Percentiles rank a stretch among this genome's conserved stretches.
Evolutionary conservation across 2,329 filamentous ascomycete species (phyloP).

Genomic region (Aspergillus awamori): DNA sequence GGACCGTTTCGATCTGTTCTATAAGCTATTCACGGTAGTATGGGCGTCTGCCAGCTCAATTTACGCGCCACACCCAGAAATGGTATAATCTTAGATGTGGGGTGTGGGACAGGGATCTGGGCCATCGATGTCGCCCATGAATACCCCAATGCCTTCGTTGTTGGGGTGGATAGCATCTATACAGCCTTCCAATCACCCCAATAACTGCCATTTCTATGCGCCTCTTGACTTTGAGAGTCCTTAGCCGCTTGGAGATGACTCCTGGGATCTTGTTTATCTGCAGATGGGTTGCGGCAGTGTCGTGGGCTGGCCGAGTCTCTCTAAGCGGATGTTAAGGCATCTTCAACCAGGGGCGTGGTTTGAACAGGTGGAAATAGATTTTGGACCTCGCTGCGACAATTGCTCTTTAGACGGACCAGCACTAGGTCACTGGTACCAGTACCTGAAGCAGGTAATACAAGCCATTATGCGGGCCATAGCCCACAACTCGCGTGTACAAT

Average conservation of each 20-base stretch:
- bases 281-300: slow-evolving; percentile 79
- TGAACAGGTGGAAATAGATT: slow-evolving; percentile 92
- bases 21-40: slow-evolving; percentile 72
- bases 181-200: slow-evolving; percentile 69
- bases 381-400: slow-evolving; percentile 72
- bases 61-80: slow-evolving; percentile 44
- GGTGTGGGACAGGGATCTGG: slow-evolving; percentile 91
- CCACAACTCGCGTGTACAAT: slow-evolving; percentile 62
- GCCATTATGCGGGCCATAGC: slow-evolving; percentile 66
- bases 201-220: slow-evolving; percentile 66
- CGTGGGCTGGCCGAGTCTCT: slow-evolving; percentile 72
- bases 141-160: slow-evolving; percentile 61
- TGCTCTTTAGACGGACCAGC: slow-evolving; percentile 59
- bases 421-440: slow-evolving; percentile 69
- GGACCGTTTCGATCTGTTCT: slow-evolving; percentile 78
- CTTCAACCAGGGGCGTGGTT: slow-evolving; percentile 76
- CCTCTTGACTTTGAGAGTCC: slow-evolving; percentile 77
- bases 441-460: slow-evolving; percentile 70
- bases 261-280: slow-evolving; percentile 83
- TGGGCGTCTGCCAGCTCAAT: slow-evolving; percentile 53
- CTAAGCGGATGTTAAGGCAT: slow-evolving; percentile 71
- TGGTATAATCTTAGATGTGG: slow-evolving; percentile 65
- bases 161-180: slow-evolving; percentile 64
- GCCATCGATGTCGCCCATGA: slow-evolving; percentile 79
- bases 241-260: slow-evolving; percentile 68